Evolutionary conservation across 768 basidiomycete species (phyloP).

Genomic region (Xerocomus spinulosus): DNA sequence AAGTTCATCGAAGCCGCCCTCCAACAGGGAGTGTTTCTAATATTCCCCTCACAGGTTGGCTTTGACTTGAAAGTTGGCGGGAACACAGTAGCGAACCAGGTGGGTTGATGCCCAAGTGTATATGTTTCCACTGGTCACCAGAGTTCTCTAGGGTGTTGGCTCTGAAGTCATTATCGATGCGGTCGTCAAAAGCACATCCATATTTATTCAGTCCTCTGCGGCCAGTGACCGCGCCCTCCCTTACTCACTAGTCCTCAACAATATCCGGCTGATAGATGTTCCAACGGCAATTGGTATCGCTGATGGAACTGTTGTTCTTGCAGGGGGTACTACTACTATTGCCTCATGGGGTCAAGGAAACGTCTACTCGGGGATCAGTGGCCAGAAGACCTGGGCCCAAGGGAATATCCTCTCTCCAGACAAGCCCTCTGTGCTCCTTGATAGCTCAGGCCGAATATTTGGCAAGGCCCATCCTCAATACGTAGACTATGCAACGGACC

Average conservation of each 20-base stretch:
- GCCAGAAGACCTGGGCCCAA: slow-evolving; percentile 45
- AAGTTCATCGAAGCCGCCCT: not conserved
- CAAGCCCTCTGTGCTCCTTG: slow-evolving; percentile 55
- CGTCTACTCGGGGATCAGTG: slow-evolving; percentile 51
- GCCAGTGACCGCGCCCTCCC: slow-evolving; percentile 26
- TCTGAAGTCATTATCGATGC: slow-evolving; percentile 44
- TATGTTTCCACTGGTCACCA: not conserved
- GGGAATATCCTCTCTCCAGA: slow-evolving; percentile 38
- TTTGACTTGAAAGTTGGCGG: slow-evolving; percentile 44
- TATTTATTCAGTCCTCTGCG: slow-evolving; percentile 39
- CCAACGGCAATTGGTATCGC: slow-evolving; percentile 30
- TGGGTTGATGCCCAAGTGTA: slow-evolving; percentile 6
- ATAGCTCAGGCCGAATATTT: slow-evolving; percentile 55
- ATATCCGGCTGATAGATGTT: slow-evolving; percentile 33
- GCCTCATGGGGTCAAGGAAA: slow-evolving; percentile 74
- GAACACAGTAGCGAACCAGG: slow-evolving; percentile 28
- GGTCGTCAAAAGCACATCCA: slow-evolving; percentile 39
- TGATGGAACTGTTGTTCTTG: slow-evolving; percentile 31
- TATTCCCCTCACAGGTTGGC: slow-evolving; percentile 31
- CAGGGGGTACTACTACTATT: slow-evolving; percentile 33
- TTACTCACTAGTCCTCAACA: slow-evolving; percentile 35
- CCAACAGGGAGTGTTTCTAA: not conserved
- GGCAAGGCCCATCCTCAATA: slow-evolving; percentile 66
- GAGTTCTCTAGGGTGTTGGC: slow-evolving; percentile 34
- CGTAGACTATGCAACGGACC: slow-evolving; percentile 47